These are phyloP conservation scores for Cucurbita argyrosperma DNA, from an alignment of 306 rosid genomes.

Conservation along the genomic window DNA sequence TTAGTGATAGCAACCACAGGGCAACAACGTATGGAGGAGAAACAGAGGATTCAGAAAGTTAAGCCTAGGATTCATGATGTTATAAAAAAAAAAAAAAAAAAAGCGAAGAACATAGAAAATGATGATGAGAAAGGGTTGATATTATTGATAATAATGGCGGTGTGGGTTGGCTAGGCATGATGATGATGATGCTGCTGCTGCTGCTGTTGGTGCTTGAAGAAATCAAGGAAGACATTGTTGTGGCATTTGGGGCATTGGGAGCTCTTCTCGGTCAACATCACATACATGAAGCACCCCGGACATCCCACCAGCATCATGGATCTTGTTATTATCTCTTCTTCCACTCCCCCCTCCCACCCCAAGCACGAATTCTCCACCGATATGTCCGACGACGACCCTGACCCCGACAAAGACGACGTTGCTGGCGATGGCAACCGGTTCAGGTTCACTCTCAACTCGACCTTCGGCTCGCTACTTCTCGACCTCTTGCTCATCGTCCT, in stretches of 20 bases:
- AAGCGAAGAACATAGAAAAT: too few species aligned
- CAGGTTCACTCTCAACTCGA: background rate
- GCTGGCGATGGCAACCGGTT: background rate
- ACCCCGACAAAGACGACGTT: background rate
- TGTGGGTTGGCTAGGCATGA: background rate
- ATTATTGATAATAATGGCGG: background rate
- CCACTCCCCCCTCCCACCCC: background rate
- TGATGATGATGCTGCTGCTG: background rate
- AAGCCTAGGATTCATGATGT: too few species aligned
- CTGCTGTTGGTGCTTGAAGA: conserved; percentile 14
- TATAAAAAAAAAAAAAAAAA: too few species aligned
- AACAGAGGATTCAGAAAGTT: too few species aligned
- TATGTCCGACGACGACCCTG: background rate
- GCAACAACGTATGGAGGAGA: too few species aligned
- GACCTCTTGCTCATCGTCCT: background rate
- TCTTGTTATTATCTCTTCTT: conserved; percentile 9
- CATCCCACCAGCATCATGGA: conserved; percentile 45
- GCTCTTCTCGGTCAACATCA: conserved; percentile 27
- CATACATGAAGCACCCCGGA: conserved; percentile 48
- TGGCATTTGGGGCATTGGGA: conserved; percentile 49
- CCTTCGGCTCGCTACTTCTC: background rate
- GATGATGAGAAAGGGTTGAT: too few species aligned
- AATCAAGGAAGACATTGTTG: conserved; percentile 30
- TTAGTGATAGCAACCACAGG: too few species aligned
- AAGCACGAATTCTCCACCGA: background rate